These are phyloP conservation scores for Claviceps paspali DNA, from an alignment of 2,329 filamentous ascomycete genomes.

Conservation along the genomic window DNA sequence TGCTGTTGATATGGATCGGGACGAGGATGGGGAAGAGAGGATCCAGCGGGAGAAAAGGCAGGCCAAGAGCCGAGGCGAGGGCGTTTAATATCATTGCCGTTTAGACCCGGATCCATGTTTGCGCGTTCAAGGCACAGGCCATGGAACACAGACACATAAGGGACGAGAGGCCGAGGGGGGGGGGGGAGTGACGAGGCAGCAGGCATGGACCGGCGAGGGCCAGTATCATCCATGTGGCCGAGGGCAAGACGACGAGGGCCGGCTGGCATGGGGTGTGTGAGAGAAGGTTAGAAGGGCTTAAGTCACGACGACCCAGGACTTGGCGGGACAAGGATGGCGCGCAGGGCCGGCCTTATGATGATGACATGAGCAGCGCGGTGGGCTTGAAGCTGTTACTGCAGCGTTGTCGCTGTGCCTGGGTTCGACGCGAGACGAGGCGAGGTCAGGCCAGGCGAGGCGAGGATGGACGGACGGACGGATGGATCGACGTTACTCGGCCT, in stretches of 20 bases:
- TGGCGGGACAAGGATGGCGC: background rate
- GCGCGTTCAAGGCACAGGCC: conserved; percentile 21
- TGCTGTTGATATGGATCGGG: conserved; percentile 26
- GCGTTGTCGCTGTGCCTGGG: background rate
- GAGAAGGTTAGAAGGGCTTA: too few relatives aligned
- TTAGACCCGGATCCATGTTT: conserved; percentile 45
- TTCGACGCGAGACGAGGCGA: too few relatives aligned
- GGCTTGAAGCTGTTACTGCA: background rate
- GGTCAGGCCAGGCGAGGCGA: background rate
- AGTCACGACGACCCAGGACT: background rate
- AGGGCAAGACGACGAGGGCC: conserved; percentile 9
- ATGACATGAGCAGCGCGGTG: conserved; percentile 6
- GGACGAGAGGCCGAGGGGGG: too few relatives aligned
- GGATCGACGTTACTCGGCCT: background rate
- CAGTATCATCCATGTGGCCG: conserved; percentile 14
- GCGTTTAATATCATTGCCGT: conserved; percentile 45
- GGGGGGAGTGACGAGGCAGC: conserved; percentile 18
- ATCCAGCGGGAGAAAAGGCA: conserved; percentile 30
- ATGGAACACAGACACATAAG: conserved; percentile 20
- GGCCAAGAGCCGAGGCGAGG: conserved; percentile 38
- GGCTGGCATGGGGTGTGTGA: conserved; percentile 1
- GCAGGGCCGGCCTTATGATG: conserved; percentile 1
- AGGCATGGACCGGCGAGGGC: conserved; percentile 24
- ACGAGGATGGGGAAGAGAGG: conserved; percentile 31
- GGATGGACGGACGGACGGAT: background rate